Conservation (phyloP, 1,139 yeast species). For the Lodderomyces metapsilosis region DNA sequence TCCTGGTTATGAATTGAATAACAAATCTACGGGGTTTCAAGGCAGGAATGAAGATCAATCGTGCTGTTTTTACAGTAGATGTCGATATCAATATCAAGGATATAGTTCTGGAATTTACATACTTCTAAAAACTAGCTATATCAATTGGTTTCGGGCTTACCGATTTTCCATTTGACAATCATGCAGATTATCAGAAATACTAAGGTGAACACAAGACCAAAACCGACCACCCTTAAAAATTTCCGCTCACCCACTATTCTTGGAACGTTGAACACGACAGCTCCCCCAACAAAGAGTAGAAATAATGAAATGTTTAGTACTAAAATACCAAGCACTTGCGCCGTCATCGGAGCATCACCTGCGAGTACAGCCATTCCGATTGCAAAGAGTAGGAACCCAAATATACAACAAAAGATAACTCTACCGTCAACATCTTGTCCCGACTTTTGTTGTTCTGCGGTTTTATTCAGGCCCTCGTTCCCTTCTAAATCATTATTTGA, state of each 20-base stretch:
- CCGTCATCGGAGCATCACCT: neutral
- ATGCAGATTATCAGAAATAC: neutral
- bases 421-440: neutral
- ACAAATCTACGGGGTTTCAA: no score
- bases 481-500: neutral
- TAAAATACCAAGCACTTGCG: neutral
- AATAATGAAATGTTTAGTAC: neutral
- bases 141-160: no score
- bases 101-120: no score
- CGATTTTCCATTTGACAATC: neutral
- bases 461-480: no score
- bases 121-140: no score
- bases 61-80: no score
- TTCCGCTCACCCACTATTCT: neutral
- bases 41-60: no score
- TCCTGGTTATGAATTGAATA: no score
- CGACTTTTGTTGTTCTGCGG: neutral
- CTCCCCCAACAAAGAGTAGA: neutral
- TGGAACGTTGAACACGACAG: neutral
- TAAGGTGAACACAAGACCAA: neutral
- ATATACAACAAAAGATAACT: neutral
- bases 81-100: no score
- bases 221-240: neutral
- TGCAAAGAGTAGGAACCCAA: neutral
- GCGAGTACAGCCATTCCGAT: neutral